Conservation (phyloP, 2,329 filamentous ascomycete genomes). For the Pseudogymnoascus sp. region DNA sequence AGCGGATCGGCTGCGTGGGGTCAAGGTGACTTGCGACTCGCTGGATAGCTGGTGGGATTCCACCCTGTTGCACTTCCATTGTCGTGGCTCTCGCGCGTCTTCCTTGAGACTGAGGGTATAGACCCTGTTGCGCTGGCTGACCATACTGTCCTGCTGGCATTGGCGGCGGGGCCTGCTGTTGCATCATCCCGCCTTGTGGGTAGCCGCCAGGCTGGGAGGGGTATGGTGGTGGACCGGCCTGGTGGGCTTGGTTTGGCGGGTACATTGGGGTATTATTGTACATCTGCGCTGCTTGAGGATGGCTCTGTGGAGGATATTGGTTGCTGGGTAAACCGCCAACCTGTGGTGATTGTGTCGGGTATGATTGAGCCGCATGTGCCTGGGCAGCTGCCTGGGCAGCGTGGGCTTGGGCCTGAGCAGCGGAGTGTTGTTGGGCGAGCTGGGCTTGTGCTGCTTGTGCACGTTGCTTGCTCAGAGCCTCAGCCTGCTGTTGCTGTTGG, state of each 20-base stretch:
- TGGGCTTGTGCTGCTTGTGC: constrained; percentile 59
- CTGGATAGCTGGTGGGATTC: constrained; percentile 87
- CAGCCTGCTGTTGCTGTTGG: constrained; percentile 91
- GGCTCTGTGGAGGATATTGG: constrained; percentile 39
- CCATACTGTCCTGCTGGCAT: constrained; percentile 58
- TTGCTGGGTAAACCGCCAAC: constrained; percentile 34
- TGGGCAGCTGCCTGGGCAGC: constrained; percentile 54
- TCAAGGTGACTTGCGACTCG: constrained; percentile 93
- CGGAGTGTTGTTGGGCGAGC: constrained; percentile 24
- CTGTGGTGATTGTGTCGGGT: constrained; percentile 9
- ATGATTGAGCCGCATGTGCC: constrained; percentile 41
- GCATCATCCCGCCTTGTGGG: constrained; percentile 62
- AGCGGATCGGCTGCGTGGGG: constrained; percentile 82
- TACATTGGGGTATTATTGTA: constrained; percentile 84
- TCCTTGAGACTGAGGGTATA: constrained; percentile 67
- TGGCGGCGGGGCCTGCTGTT: constrained; percentile 53
- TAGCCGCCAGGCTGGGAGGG: constrained; percentile 63
- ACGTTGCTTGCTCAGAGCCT: constrained; percentile 86
- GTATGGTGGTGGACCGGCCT: constrained; percentile 69
- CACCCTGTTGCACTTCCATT: constrained; percentile 89
- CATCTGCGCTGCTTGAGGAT: constrained; percentile 46
- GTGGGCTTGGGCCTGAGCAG: constrained; percentile 50
- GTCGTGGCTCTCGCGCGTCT: constrained; percentile 86
- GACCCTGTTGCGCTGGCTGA: constrained; percentile 51
- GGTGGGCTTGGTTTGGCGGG: constrained; percentile 46